phyloP scores from a whole-genome alignment of 495 filamentous ascomycete species.

The Penicillium cinerascens region DNA sequence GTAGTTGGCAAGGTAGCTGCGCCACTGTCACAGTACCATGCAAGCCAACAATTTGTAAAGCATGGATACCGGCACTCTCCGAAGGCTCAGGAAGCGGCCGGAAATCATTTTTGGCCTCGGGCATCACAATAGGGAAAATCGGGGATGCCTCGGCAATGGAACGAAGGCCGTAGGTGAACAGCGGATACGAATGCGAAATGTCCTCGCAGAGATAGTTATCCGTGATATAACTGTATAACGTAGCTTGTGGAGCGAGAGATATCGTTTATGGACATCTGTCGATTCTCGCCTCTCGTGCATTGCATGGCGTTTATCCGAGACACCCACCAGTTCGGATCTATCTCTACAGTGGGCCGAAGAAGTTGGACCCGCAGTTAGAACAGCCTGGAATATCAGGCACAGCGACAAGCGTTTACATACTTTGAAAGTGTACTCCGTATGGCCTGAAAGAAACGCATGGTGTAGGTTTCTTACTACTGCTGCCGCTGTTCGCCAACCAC shows the following conservation, averaged over 20 bases:
- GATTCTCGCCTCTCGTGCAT: background rate
- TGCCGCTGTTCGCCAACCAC: background rate
- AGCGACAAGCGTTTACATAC: background rate
- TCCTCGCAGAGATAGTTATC: background rate
- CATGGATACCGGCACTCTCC: background rate
- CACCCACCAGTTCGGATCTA: background rate
- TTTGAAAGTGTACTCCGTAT: no score
- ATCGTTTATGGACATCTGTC: background rate
- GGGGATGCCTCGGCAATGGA: background rate
- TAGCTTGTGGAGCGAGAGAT: background rate
- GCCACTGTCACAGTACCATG: background rate
- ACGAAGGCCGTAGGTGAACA: background rate
- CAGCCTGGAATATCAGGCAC: background rate
- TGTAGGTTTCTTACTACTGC: background rate
- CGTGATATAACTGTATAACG: background rate
- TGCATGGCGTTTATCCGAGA: background rate
- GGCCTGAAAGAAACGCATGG: background rate
- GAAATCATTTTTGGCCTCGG: background rate
- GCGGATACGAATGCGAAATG: background rate
- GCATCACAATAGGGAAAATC: background rate
- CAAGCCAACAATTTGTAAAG: background rate
- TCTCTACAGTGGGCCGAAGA: background rate
- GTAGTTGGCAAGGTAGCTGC: background rate
- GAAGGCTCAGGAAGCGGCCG: background rate
- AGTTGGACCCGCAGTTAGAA: background rate